Evolutionary conservation across 2,329 filamentous ascomycete species (phyloP), one percentile per base, ranked within the genome.

Genomic region (Colletotrichum sublineola): DNA sequence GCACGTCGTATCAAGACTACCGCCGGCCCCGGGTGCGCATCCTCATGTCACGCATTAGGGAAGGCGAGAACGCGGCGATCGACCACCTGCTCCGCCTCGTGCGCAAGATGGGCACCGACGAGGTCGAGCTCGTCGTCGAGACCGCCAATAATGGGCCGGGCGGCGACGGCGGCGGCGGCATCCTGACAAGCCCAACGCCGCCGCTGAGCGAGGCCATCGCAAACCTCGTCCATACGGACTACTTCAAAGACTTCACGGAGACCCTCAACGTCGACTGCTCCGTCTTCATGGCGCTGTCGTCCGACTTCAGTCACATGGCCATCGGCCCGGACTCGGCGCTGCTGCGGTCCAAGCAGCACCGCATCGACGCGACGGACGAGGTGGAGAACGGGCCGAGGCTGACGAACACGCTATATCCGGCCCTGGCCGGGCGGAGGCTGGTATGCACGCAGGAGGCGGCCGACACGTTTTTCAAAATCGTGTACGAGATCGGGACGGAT

Each of bases 221-320:
- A 6, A 80, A 78, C 18, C 76, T 84, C 1, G 66, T 82, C 9
- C 20, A 61, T 20, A 76, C 78, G 3, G 73, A 81, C 65, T 78
- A 80, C 55, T 74, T 81, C 18, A 77, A 75, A 20, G 75, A 77
- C 11, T 80, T 84, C 24, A 82, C 82, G 5, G 24, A 74, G 0
- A 82, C 80, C 5, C 68, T 84, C 29, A 84, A 84, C 70, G 76
- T 84, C 64, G 83, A 84, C 55, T 82, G 84, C 67, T 83, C 82
- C 7, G 78, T 84, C 52, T 80, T 84, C 18, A 80, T 84, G 52
- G 80, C 82, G 53, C 77, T 84, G 38, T 79, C 82, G 44, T 84
- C 82, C 1, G 83, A 84, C 63, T 77, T 84, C 15, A 84, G 82
- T 0, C 82, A 84, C 50, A 69, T 76, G 11, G 66, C 74, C 3